phyloP scores from a whole-genome alignment of 2,329 filamentous ascomycete species.

The Simplicillium aogashimaense region DNA sequence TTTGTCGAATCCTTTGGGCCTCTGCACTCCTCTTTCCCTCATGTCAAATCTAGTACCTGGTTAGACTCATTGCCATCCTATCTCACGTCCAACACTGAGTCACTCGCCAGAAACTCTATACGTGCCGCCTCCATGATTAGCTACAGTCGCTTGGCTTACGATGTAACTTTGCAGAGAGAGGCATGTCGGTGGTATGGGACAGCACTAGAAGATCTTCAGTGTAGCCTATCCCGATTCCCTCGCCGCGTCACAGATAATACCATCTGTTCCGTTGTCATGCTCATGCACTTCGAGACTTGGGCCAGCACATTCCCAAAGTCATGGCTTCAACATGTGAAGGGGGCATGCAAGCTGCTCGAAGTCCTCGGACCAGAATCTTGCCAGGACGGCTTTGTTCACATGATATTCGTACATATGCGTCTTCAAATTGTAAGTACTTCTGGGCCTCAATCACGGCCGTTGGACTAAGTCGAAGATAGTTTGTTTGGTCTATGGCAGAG shows the following conservation, averaged over 20 bases:
- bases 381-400: constrained; percentile 7
- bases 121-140: constrained; percentile 7
- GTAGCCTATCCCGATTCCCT: constrained; percentile 1
- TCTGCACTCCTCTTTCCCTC: not conserved
- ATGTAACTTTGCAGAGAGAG: constrained; percentile 5
- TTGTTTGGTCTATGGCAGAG: constrained; percentile 7
- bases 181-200: constrained; percentile 8
- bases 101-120: constrained; percentile 4
- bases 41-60: constrained; percentile 2
- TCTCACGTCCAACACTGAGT: not conserved
- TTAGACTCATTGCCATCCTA: constrained; percentile 5
- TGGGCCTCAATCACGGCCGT: not conserved
- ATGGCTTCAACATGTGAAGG: constrained; percentile 6
- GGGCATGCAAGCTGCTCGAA: constrained; percentile 6
- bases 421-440: constrained; percentile 6
- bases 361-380: constrained; percentile 5
- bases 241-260: constrained; percentile 1
- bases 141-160: constrained; percentile 2
- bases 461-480: not conserved
- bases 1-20: constrained; percentile 8
- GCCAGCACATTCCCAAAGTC: constrained; percentile 5
- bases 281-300: constrained; percentile 9
- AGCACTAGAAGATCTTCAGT: constrained; percentile 1
- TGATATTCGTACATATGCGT: constrained; percentile 8
- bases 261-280: constrained; percentile 9